A percentile compares a stretch with the other conserved stretches of the same genome.
Evolutionary conservation across 345 rosid genomes (phyloP).

Genomic region (Eucalyptus erythrocorys): DNA sequence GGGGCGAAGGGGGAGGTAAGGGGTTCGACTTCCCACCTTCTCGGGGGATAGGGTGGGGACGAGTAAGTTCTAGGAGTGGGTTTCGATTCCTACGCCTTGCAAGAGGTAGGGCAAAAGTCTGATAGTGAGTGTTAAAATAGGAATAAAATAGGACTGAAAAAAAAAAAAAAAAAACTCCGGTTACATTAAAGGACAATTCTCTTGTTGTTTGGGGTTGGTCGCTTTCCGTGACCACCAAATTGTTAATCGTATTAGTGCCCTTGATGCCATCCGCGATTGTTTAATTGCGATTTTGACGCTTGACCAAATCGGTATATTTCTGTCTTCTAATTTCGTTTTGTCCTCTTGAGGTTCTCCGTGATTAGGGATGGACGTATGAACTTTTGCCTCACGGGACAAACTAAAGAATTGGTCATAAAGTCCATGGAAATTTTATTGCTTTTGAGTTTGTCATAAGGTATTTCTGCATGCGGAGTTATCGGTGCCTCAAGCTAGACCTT

Average conservation of each 20-base stretch:
- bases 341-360: not conserved
- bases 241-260: not conserved
- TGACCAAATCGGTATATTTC: not conserved
- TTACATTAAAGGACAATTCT: not conserved
- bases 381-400: not conserved
- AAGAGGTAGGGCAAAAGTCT: no score
- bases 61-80: no score
- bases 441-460: no score
- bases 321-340: not conserved
- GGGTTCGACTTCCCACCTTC: no score
- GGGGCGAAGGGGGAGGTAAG: no score
- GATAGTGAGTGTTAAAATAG: no score
- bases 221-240: not conserved
- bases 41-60: no score
- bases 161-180: no score
- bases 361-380: not conserved
- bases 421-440: not conserved
- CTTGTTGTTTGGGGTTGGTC: not conserved
- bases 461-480: no score
- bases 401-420: not conserved
- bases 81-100: no score
- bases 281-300: not conserved
- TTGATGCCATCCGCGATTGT: not conserved
- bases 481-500: no score
- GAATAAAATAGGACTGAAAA: no score